Evolutionary conservation across 164 flowering plant species (phyloP).

Genomic region (Euptelea pleiosperma): DNA sequence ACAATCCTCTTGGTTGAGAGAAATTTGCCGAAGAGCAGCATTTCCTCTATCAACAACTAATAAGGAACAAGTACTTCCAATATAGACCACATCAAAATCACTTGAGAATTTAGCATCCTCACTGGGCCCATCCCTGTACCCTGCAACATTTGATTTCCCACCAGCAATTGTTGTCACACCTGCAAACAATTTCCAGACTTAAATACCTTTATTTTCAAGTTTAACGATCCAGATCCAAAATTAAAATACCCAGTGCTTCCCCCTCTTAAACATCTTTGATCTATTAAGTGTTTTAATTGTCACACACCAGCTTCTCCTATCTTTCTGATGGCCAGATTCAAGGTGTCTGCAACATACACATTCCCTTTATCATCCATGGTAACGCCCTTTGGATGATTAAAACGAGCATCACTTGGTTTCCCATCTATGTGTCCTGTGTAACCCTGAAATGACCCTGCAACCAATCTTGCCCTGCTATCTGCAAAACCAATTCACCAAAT

Average conservation of each 20-base stretch:
- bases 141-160: conserved; percentile 90
- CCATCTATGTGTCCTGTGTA: conserved; percentile 93
- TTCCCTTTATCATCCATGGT: conserved; percentile 96
- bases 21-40: conserved; percentile 96
- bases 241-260: background rate
- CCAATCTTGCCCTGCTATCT: conserved; percentile 97
- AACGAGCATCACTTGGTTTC: conserved; percentile 92
- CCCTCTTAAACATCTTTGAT: background rate
- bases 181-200: conserved; percentile 24
- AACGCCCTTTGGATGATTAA: conserved; percentile 87
- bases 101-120: conserved; percentile 93
- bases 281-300: background rate
- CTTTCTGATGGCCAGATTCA: conserved; percentile 89
- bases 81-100: conserved; percentile 91
- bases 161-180: conserved; percentile 99
- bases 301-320: conserved; percentile 82
- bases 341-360: conserved; percentile 89
- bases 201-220: background rate
- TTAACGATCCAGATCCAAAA: background rate
- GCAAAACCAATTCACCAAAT: conserved; percentile 24
- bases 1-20: conserved; percentile 84
- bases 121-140: conserved; percentile 94
- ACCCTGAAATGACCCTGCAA: conserved; percentile 98
- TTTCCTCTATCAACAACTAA: conserved; percentile 93
- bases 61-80: conserved; percentile 76